Conservation (phyloP, 192 early-diverging fungal genomes). For the Tieghemiomyces parasiticus region DNA sequence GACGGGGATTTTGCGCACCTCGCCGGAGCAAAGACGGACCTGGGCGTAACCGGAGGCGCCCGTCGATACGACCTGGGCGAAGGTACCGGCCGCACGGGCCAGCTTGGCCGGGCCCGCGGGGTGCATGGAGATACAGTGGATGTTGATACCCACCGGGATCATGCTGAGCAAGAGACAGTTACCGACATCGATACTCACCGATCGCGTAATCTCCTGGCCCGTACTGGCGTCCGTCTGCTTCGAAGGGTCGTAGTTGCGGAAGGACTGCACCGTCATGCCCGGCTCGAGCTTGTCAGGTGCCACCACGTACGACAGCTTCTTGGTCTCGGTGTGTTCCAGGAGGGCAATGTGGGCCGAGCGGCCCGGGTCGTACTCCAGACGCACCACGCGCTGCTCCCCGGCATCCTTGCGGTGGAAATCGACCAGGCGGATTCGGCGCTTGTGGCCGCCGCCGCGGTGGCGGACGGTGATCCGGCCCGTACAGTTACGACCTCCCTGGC, state of each 20-base stretch:
- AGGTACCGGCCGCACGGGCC: conserved; percentile 73
- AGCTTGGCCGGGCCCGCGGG: conserved; percentile 61
- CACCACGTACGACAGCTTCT: conserved; percentile 73
- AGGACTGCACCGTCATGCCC: conserved; percentile 58
- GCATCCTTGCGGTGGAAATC: conserved; percentile 69
- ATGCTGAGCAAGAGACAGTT: conserved; percentile 81
- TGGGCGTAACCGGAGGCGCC: conserved; percentile 64
- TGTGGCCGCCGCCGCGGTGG: conserved; percentile 87
- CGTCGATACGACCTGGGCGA: conserved; percentile 69
- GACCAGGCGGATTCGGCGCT: conserved; percentile 67
- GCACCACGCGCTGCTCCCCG: conserved; percentile 64
- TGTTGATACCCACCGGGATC: conserved; percentile 81
- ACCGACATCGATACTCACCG: conserved; percentile 51
- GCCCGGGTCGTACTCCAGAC: conserved; percentile 94
- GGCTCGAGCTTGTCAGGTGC: conserved; percentile 59
- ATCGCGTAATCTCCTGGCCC: conserved; percentile 20
- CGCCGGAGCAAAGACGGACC: conserved; percentile 70
- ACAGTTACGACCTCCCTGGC: conserved; percentile 76
- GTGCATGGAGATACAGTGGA: conserved; percentile 76
- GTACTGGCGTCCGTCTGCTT: conserved; percentile 16
- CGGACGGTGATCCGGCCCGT: conserved; percentile 81
- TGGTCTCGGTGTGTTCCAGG: conserved; percentile 60
- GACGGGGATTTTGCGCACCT: conserved; percentile 70
- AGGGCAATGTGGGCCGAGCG: conserved; percentile 74
- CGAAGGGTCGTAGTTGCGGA: conserved; percentile 25